Conservation (phyloP, 805 yeast species). For the Candida takata region DNA sequence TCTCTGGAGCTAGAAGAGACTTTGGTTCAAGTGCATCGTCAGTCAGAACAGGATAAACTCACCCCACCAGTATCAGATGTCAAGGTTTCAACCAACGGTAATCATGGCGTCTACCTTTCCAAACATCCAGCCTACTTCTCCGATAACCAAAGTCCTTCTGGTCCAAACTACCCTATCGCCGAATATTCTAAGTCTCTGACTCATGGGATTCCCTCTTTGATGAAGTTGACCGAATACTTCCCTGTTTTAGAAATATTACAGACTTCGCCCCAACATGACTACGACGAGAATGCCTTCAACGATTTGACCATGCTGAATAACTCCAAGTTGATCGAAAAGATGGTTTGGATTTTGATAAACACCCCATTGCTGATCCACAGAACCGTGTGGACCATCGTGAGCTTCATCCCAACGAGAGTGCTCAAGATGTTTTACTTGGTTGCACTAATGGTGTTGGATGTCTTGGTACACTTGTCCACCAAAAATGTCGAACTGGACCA, state of each 20-base stretch:
- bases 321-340: slow-evolving; percentile 1
- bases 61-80: no score
- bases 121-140: slow-evolving; percentile 4
- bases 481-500: no score
- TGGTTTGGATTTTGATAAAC: slow-evolving; percentile 3
- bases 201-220: neutral
- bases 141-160: slow-evolving; percentile 2
- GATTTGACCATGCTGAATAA: slow-evolving; percentile 6
- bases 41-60: no score
- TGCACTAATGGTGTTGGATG: slow-evolving; percentile 8
- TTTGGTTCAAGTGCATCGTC: no score
- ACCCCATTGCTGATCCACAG: slow-evolving; percentile 8
- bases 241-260: no score
- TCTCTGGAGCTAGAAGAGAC: no score
- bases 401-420: slow-evolving; percentile 12
- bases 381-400: slow-evolving; percentile 10
- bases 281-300: slow-evolving; percentile 7
- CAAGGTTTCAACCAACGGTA: no score
- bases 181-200: neutral
- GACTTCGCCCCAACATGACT: neutral
- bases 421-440: slow-evolving; percentile 6
- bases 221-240: no score
- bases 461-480: slow-evolving; percentile 7
- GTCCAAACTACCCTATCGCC: no score
- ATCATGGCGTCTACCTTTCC: slow-evolving; percentile 6